phyloP scores from a whole-genome alignment of 805 yeast species.

The Lipomyces oligophaga region DNA sequence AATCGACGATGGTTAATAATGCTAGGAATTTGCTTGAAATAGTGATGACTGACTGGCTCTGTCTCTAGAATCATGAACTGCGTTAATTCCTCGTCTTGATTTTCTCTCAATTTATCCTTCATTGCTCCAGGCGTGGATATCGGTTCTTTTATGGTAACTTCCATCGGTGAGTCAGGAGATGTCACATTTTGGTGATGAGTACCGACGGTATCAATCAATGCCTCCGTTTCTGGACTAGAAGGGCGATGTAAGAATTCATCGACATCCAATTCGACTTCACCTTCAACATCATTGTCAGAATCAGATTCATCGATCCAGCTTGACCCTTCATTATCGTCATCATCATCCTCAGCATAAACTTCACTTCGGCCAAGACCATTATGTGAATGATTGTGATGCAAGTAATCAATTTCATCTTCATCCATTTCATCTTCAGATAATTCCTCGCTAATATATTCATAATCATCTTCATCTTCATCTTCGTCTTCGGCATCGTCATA shows the following conservation, averaged over 20 bases:
- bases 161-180: not conserved
- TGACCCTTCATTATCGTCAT: conserved; percentile 12
- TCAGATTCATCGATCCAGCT: conserved; percentile 21
- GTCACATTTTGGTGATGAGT: no score
- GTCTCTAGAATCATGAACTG: conserved; percentile 19
- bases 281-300: not conserved
- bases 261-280: not conserved
- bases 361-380: not conserved
- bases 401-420: conserved; percentile 7
- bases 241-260: no score
- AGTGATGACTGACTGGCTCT: conserved; percentile 13
- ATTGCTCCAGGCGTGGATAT: not conserved
- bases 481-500: conserved; percentile 26
- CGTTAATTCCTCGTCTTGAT: conserved; percentile 3
- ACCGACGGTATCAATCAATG: no score
- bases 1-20: conserved; percentile 22
- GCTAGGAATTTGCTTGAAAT: conserved; percentile 3
- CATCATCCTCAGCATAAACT: not conserved
- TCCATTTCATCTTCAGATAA: not conserved
- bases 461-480: conserved; percentile 13
- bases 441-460: conserved; percentile 2
- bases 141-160: conserved; percentile 2
- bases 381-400: not conserved
- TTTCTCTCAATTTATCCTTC: not conserved
- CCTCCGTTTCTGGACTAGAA: no score